These are phyloP conservation scores for Leccinellum albellum DNA, from an alignment of 768 basidiomycete genomes.

Conservation along the genomic window DNA sequence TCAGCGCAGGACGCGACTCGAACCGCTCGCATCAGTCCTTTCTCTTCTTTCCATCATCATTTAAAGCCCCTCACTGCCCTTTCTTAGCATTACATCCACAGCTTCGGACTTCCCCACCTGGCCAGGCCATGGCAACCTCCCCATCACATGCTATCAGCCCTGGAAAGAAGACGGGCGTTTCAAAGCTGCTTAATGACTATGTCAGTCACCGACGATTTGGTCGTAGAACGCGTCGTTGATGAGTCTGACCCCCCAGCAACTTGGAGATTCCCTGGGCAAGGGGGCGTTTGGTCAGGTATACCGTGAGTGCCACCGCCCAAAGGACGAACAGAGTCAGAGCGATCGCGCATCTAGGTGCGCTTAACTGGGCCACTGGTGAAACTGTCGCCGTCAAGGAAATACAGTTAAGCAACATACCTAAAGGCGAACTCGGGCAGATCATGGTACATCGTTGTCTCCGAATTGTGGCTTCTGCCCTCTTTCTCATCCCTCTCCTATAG, in stretches of 20 bases:
- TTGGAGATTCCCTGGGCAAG: conserved; percentile 93
- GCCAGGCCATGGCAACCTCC: conserved; percentile 21
- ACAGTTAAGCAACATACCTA: conserved; percentile 88
- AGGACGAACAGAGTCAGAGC: conserved; percentile 61
- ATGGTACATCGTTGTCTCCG: conserved; percentile 56
- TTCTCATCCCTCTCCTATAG: conserved; percentile 38
- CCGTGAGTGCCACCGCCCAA: conserved; percentile 50
- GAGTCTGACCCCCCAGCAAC: conserved; percentile 56
- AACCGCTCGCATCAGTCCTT: conserved; percentile 10
- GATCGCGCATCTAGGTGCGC: conserved; percentile 62
- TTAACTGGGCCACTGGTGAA: conserved; percentile 96
- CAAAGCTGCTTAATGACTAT: conserved; percentile 64
- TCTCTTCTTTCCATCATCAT: conserved; percentile 7
- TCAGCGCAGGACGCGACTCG: conserved; percentile 38
- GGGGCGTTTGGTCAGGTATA: conserved; percentile 98
- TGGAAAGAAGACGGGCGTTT: conserved; percentile 32
- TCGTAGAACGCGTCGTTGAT: conserved; percentile 6
- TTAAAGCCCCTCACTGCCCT: conserved; percentile 3
- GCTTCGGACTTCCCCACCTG: neutral
- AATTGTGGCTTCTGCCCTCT: neutral
- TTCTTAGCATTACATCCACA: neutral
- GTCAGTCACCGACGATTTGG: conserved; percentile 33
- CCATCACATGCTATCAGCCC: conserved; percentile 19
- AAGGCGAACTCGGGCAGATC: conserved; percentile 91
- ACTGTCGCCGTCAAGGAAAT: conserved; percentile 99